phyloP scores from a whole-genome alignment of 306 rosid genomes.

The Chamaecrista fasciculata region DNA sequence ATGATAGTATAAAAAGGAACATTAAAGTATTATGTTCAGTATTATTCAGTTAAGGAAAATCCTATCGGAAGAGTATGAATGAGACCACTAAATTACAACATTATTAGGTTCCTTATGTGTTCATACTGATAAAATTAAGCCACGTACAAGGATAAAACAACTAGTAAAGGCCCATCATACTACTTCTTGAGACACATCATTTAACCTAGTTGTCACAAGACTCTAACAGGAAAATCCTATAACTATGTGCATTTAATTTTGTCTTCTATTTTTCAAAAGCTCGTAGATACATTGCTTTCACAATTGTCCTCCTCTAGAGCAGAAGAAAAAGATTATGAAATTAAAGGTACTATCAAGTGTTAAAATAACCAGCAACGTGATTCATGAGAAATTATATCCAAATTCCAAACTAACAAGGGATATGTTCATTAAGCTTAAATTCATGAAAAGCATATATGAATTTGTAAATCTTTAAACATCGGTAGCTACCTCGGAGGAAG shows the following conservation, averaged over 20 bases:
- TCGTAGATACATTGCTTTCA: neutral
- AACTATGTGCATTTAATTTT: neutral
- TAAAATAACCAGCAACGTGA: neutral
- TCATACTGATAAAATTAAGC: neutral
- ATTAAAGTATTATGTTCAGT: neutral
- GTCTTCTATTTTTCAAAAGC: neutral
- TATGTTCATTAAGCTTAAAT: neutral
- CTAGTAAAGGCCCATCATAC: neutral
- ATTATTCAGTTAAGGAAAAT: too few relatives aligned
- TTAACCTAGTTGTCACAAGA: neutral
- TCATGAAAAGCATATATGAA: neutral
- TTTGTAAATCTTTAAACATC: neutral
- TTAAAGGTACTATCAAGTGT: neutral
- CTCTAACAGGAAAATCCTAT: neutral
- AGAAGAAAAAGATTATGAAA: neutral
- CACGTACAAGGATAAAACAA: neutral
- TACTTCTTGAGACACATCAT: neutral
- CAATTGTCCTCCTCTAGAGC: neutral
- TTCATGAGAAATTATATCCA: neutral
- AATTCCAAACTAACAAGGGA: neutral
- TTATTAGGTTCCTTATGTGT: too few relatives aligned
- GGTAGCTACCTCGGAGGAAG: conserved; percentile 71
- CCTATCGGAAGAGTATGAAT: too few relatives aligned
- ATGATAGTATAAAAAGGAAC: neutral
- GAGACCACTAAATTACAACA: too few relatives aligned